A percentile compares a stretch with the other conserved stretches of the same genome.
Evolutionary conservation across 148 eudicot species (phyloP).

Genomic region (Euryodendron excelsum): DNA sequence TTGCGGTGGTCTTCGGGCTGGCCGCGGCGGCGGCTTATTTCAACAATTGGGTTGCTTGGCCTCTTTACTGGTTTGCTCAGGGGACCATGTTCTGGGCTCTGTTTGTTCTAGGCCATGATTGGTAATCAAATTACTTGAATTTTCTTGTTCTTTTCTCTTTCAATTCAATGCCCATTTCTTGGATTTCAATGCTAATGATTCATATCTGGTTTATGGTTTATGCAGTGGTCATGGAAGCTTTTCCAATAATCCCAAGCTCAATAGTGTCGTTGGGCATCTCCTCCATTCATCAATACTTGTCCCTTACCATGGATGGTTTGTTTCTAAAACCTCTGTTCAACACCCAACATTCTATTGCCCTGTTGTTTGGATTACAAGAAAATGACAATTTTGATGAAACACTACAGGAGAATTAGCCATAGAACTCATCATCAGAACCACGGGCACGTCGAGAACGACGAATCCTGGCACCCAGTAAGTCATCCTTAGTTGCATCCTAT

Average conservation of each 20-base stretch:
- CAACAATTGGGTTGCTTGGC: constrained; percentile 46
- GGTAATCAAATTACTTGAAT: constrained; percentile 20
- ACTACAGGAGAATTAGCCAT: constrained; percentile 57
- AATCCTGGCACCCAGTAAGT: constrained; percentile 61
- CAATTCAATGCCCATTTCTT: neutral
- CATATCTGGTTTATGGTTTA: neutral
- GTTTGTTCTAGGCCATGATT: constrained; percentile 59
- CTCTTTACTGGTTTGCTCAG: constrained; percentile 54
- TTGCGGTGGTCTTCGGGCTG: constrained; percentile 29
- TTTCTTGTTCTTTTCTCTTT: neutral
- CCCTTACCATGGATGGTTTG: constrained; percentile 66
- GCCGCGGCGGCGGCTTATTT: constrained; percentile 36
- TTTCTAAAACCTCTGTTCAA: neutral
- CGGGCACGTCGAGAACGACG: constrained; percentile 52
- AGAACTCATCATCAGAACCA: constrained; percentile 64
- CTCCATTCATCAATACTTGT: constrained; percentile 62
- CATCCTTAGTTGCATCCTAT: neutral
- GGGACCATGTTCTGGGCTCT: constrained; percentile 61
- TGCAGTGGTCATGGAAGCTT: constrained; percentile 66
- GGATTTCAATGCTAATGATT: neutral
- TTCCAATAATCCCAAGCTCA: constrained; percentile 37
- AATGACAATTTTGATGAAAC: constrained; percentile 2
- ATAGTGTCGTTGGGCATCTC: constrained; percentile 54
- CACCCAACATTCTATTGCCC: neutral
- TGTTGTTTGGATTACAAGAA: neutral